A percentile compares a stretch with the other conserved stretches of the same genome.
Evolutionary conservation across 169 alveolate genomes (phyloP).

Genomic region (Eimeria praecox): DNA sequence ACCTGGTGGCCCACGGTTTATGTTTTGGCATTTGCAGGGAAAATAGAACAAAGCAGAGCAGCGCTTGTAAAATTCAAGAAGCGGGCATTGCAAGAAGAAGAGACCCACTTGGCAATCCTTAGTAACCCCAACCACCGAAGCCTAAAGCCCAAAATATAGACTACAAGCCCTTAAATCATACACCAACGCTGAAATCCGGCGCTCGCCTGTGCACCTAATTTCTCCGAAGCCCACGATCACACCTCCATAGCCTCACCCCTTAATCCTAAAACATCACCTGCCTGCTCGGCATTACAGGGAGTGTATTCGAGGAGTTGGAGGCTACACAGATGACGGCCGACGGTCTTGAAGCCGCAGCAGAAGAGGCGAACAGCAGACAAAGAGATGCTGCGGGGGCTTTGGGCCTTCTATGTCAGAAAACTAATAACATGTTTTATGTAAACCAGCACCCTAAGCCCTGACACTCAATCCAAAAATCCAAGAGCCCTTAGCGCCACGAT

Average conservation of each 20-base stretch:
- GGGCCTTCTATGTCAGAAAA: conserved; percentile 50
- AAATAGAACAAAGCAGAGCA: conserved; percentile 15
- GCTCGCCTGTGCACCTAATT: background rate
- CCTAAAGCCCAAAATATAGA: background rate
- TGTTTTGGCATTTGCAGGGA: conserved; percentile 1
- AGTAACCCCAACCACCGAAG: background rate
- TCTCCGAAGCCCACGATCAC: background rate
- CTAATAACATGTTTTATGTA: conserved; percentile 27
- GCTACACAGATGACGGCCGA: conserved; percentile 37
- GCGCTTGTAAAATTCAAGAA: background rate
- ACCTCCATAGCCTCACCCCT: background rate
- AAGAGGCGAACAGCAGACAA: conserved; percentile 30
- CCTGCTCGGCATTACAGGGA: background rate
- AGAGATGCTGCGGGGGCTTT: conserved; percentile 47
- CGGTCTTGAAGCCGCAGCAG: conserved; percentile 57
- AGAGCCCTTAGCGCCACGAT: background rate
- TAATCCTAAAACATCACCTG: background rate
- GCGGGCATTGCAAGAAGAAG: background rate
- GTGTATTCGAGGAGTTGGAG: conserved; percentile 29
- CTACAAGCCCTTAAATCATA: background rate
- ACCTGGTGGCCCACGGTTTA: background rate
- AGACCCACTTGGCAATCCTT: conserved; percentile 19
- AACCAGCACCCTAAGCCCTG: background rate
- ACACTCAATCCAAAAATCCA: background rate
- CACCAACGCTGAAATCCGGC: background rate